phyloP scores from a whole-genome alignment of 192 early-diverging fungal genomes.

The Coemansia sp. region DNA sequence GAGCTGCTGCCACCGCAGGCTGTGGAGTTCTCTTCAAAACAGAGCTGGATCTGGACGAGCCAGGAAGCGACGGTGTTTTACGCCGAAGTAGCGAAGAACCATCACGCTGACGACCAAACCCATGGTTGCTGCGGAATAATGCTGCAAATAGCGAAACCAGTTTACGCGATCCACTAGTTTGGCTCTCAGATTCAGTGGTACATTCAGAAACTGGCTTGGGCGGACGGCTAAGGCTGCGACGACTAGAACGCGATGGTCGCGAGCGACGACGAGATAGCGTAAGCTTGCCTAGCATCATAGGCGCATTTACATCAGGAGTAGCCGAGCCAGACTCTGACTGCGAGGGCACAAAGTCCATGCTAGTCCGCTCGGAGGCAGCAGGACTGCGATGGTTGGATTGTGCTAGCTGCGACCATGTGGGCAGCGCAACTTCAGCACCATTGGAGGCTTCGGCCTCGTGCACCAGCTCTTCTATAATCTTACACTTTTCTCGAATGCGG shows the following conservation, averaged over 20 bases:
- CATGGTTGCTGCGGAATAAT: constrained; percentile 54
- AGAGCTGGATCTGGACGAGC: constrained; percentile 25
- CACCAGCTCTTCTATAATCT: constrained; percentile 50
- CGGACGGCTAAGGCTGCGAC: constrained; percentile 45
- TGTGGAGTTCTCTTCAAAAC: constrained; percentile 29
- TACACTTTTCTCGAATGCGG: constrained; percentile 41
- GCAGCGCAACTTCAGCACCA: constrained; percentile 14
- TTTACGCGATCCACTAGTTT: constrained; percentile 52
- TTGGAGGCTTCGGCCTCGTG: too few species aligned
- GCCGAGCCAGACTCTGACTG: constrained; percentile 51
- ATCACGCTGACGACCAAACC: constrained; percentile 31
- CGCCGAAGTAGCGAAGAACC: constrained; percentile 30
- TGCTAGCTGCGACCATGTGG: constrained; percentile 52
- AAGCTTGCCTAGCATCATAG: constrained; percentile 14
- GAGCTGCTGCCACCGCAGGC: neutral
- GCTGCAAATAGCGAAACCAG: constrained; percentile 76
- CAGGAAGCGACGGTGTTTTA: constrained; percentile 29
- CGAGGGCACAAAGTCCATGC: constrained; percentile 37
- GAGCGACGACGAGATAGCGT: constrained; percentile 40
- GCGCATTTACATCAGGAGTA: constrained; percentile 22
- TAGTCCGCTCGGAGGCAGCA: constrained; percentile 41
- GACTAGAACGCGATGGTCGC: constrained; percentile 49
- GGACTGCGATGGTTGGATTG: constrained; percentile 35
- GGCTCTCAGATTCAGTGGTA: constrained; percentile 21
- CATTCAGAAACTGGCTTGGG: constrained; percentile 20